Evolutionary conservation across 768 basidiomycete species (phyloP), one percentile per base, ranked within the genome.

Genomic region (Naganishia randhawae): DNA sequence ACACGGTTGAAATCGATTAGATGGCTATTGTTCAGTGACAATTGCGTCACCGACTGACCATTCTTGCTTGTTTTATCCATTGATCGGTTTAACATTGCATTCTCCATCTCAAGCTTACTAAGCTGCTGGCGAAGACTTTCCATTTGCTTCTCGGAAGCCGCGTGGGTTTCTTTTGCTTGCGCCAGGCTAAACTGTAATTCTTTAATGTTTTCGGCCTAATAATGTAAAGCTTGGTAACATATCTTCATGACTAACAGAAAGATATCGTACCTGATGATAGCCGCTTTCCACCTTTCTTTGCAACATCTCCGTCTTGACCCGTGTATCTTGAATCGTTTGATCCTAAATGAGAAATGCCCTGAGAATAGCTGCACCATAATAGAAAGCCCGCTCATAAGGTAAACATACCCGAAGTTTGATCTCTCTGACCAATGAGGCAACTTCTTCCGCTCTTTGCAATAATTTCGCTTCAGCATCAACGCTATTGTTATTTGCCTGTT

Each of bases 231-330:
- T 45, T 14, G 53, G 48, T 19, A 48, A 19, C 27, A 53, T 50
- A 57, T 50, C 53, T 42, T 9, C 16, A 13, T 14, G 19, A 35
- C 37, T 31, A 9, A 41, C 2, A 37, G 6, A 2, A n/a, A n/a
- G n/a, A n/a, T 29, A 66, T 27, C 74, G 41, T 50, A 78, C 79
- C 73, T 95, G 91, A 78, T 89, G 91, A 84, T 92, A 94, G 69
- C 87, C 88, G 1, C 87, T 85, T 76, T 98, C 94, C 84, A 93
- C 87, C 35, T 92, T 86, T 52, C 93, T 87, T 77, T 96, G 93
- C 86, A 98, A 90, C 16, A 94, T 84, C 77, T 97, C 92, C 66
- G 97, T 92, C 83, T 94, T 97, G 65, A 97, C 93, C 2, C 83
- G 82, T 5, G 87, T 83, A 75, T 98, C 96, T 78, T 97, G 92